Evolutionary conservation across 1,139 yeast species (phyloP), one percentile per base, ranked within the genome.

Genomic region (Blastobotrys malaysiensis): DNA sequence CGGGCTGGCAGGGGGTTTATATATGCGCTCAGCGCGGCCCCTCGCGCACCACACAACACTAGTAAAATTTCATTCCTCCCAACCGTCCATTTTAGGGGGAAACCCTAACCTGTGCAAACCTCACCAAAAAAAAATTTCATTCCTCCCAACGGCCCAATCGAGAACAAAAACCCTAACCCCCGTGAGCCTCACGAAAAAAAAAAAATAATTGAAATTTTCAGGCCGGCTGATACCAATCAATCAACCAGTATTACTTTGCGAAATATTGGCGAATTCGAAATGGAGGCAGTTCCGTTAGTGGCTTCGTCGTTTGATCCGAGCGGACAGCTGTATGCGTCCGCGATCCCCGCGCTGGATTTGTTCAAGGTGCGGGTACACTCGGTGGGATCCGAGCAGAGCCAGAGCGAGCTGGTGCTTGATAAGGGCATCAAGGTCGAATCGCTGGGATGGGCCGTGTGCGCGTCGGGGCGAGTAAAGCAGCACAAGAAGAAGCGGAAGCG

Each of bases 331-430:
- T 77, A 84, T 62, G 95, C 95, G 18, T 79, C 83, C 50, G 90
- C 83, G 0, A 73, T 82, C 22, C 80, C 83, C 45, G 85, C 90
- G 2, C 76, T 90, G 58, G 96, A 89, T 66, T 76, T 83, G 9
- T 93, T 88, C 65, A 83, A 84, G 62, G 73, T 90, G 49, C 78
- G 84, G 59, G 87, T 88, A 43, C 64, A 63, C 53, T 52, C 62
- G 18, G 59, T 59, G 2, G 45, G 57, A 14, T 51, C 57, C 9
- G 52, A 45, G 6, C 48, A 45, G 14, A 58, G 57, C 18, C 60
- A 61, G 19, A 53, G 60, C 48, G 66, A 64, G 50, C 36, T 60
- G 45, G 59, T 75, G 22, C 74, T 88, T 51, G 88, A 82, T 48
- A 82, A 81, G 61, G 78, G 81, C 26, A 68, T 75, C 48, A 74